phyloP scores from a whole-genome alignment of 192 early-diverging fungal species.

The Dimargaris cristalligena region DNA sequence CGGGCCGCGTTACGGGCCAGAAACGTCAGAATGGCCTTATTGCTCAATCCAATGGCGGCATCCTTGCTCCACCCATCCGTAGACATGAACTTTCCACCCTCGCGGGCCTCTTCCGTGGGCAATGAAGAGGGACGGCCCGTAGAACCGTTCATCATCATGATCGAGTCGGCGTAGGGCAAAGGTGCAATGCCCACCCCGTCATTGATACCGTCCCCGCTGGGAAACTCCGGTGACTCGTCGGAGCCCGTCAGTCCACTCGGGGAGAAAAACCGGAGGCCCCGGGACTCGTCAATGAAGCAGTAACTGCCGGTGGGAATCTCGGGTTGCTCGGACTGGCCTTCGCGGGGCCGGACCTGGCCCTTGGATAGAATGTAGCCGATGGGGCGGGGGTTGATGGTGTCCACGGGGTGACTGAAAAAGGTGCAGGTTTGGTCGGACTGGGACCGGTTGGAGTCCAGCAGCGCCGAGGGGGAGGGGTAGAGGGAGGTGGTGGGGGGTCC shows the following conservation, averaged over 20 bases:
- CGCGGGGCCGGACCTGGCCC: not conserved
- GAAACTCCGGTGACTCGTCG: no score
- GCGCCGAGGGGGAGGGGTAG: no score
- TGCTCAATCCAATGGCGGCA: not conserved
- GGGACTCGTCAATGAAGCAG: not conserved
- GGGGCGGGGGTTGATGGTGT: not conserved
- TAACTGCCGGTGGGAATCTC: not conserved
- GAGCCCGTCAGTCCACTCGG: not conserved
- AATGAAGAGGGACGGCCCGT: not conserved
- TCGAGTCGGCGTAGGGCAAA: no score
- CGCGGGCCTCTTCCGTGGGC: not conserved
- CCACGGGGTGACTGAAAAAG: not conserved
- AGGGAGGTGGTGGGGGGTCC: not conserved
- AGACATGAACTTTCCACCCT: no score
- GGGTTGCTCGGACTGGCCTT: not conserved
- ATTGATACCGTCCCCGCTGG: no score
- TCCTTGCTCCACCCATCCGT: not conserved
- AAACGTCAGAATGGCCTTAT: constrained; percentile 8
- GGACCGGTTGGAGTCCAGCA: no score
- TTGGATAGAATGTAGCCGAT: not conserved
- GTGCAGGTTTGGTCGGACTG: no score
- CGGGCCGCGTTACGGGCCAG: not conserved
- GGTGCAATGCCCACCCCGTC: no score
- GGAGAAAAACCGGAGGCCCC: not conserved
- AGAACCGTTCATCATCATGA: no score